Base-by-base conservation (phyloP, 2,329 filamentous ascomycete genomes). In the Ascocoryne sarcoides region DNA sequence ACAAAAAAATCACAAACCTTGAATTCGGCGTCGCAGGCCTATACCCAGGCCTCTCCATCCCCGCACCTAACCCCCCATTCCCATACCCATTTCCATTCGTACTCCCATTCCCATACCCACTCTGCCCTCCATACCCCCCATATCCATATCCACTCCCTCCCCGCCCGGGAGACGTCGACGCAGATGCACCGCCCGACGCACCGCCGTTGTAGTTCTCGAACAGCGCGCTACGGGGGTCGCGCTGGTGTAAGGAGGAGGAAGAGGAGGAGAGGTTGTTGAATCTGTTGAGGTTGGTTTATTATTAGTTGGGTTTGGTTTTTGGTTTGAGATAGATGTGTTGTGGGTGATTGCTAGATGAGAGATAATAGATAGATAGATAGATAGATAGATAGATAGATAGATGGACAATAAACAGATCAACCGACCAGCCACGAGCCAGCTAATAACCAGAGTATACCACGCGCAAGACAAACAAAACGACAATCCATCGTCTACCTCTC, bases 171-270 rank as follows among this genome's bases (percentile, higher is more conserved):
- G 61, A 49, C 58, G 65, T 35, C 28, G 23, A 34, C 16, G 71
- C 68, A 53, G 66, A 70, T 32, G 65, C 60, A 56, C 65, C 36
- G 16, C 39, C 36, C n/a, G 34, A 39, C 14, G 46, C 68, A 56
- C 68, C 66, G 52, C 73, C 72, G 48, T 73, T 77, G 64, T 87
- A 88, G 53, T 79, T 79, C 51, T 83, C 81, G 65, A 88, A 88
- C 49, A 88, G 76, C 50, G 79, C 79, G 58, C 76, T 81, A 57
- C 82, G 70, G 56, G 77, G 73, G 67, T 85, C 71, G 67, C 82
- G 74, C 67, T 87, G 82, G 62, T 86, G 82, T 47, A 86, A 75
- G 50, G 72, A n/a, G n/a, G n/a, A n/a, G n/a, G n/a, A n/a, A n/a
- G n/a, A n/a, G n/a, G n/a, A n/a, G n/a, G n/a, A 73, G 35, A 79